phyloP scores from a whole-genome alignment of 164 flowering plant genomes.

The Aristolochia contorta region DNA sequence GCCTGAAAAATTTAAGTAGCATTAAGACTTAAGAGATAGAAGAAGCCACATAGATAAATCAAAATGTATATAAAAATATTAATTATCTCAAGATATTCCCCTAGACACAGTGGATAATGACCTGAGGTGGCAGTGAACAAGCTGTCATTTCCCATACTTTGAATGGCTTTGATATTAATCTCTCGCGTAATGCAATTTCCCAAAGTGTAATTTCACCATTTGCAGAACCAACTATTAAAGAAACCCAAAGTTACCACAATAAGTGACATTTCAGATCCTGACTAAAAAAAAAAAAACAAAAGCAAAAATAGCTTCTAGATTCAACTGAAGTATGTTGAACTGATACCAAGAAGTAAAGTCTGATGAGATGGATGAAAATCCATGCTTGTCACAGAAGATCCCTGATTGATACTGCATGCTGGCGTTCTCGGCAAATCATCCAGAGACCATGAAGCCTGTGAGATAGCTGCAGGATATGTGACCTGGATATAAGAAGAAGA shows the following conservation, averaged over 20 bases:
- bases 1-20: slow-evolving; percentile 31
- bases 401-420: slow-evolving; percentile 58
- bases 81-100: no score
- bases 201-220: slow-evolving; percentile 71
- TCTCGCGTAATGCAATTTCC: slow-evolving; percentile 64
- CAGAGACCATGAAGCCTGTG: slow-evolving; percentile 51
- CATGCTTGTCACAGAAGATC: slow-evolving; percentile 75
- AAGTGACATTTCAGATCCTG: no score
- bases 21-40: background rate
- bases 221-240: slow-evolving; percentile 53
- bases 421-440: slow-evolving; percentile 81
- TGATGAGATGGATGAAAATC: slow-evolving; percentile 87
- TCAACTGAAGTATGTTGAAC: no score
- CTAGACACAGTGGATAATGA: slow-evolving; percentile 13
- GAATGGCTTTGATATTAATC: slow-evolving; percentile 58
- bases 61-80: background rate
- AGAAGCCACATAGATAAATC: background rate
- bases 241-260: background rate
- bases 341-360: slow-evolving; percentile 63
- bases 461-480: slow-evolving; percentile 52
- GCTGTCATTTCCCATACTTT: slow-evolving; percentile 54
- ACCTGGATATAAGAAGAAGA: slow-evolving; percentile 29
- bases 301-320: no score
- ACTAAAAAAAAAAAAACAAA: no score
- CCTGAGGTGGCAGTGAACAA: slow-evolving; percentile 55